Evolutionary conservation across 495 filamentous ascomycete species (phyloP).

Genomic region (Penicillium psychrofluorescens): DNA sequence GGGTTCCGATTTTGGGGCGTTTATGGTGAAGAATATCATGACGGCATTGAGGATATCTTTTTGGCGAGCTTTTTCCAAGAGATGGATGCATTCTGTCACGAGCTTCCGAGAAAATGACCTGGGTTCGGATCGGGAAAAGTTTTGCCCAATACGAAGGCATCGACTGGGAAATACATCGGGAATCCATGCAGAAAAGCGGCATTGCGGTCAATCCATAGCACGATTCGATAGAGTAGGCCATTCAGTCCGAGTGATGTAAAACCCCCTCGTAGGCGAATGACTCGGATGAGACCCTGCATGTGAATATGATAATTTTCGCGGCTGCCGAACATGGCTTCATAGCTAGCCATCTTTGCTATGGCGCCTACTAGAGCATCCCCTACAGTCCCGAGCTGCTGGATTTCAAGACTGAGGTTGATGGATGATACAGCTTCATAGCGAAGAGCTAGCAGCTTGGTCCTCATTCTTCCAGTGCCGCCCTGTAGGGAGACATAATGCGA

Average conservation of each 20-base stretch:
- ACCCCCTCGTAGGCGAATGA: conserved; percentile 29
- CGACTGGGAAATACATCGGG: conserved; percentile 15
- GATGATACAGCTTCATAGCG: conserved; percentile 24
- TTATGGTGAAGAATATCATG: background rate
- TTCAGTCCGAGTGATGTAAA: conserved; percentile 26
- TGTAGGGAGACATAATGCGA: conserved; percentile 29
- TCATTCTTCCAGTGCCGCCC: conserved; percentile 3
- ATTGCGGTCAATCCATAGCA: conserved; percentile 40
- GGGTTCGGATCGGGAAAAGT: conserved; percentile 18
- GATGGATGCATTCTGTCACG: background rate
- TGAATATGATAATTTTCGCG: conserved; percentile 27
- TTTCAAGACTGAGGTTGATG: conserved; percentile 24
- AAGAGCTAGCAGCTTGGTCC: conserved; percentile 25
- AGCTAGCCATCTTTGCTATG: conserved; percentile 42
- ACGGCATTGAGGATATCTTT: background rate
- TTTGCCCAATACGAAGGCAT: conserved; percentile 13
- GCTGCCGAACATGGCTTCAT: conserved; percentile 38
- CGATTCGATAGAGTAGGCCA: conserved; percentile 31
- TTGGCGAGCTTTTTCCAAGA: too few species aligned
- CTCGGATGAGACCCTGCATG: conserved; percentile 28
- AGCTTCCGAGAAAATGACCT: conserved; percentile 21
- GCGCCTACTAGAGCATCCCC: conserved; percentile 33
- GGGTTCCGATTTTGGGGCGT: too few species aligned
- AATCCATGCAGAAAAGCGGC: conserved; percentile 27
- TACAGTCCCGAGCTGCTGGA: conserved; percentile 2